A percentile compares a stretch with the other conserved stretches of the same genome.
These are phyloP conservation scores for Aspergillus vadensis DNA, from an alignment of 2,329 filamentous ascomycete species.

Conservation along the genomic window DNA sequence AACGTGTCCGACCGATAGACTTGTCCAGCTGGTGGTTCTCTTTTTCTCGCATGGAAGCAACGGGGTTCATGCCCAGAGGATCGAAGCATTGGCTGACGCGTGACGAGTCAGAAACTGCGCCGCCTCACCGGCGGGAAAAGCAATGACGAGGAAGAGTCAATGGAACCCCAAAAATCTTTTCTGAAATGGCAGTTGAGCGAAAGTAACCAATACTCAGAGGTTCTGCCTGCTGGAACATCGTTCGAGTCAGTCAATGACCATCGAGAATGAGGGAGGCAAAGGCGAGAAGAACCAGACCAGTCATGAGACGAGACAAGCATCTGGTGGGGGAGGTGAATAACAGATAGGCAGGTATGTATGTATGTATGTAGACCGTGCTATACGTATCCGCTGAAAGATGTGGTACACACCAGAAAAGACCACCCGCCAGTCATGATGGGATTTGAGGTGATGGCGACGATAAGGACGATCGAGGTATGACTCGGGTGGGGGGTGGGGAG, in stretches of 20 bases:
- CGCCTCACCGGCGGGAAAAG: conserved; percentile 5
- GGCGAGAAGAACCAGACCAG: background rate
- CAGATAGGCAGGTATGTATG: background rate
- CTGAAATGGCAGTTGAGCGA: background rate
- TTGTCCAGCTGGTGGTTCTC: conserved; percentile 15
- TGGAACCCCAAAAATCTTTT: background rate
- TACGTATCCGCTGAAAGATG: background rate
- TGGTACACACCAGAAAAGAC: background rate
- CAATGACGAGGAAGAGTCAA: background rate
- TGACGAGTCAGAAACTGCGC: conserved; percentile 33
- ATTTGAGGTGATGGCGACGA: background rate
- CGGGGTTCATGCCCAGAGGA: conserved; percentile 9
- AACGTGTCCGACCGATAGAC: conserved; percentile 14
- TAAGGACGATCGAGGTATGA: conserved; percentile 1
- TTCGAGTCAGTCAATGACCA: conserved; percentile 6
- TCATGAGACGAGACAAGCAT: conserved; percentile 1
- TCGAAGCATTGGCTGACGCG: conserved; percentile 28
- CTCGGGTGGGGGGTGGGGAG: background rate
- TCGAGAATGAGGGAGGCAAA: conserved; percentile 9
- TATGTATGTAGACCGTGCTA: background rate
- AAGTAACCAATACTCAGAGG: background rate
- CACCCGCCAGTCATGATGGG: background rate
- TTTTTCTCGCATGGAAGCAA: conserved; percentile 12
- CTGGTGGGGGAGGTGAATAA: background rate
- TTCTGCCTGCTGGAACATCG: background rate